Percentiles rank a stretch among this genome's conserved stretches.
Evolutionary conservation across 2,329 filamentous ascomycete species (phyloP).

Genomic region (Ceratocystiopsis brevicomis): DNA sequence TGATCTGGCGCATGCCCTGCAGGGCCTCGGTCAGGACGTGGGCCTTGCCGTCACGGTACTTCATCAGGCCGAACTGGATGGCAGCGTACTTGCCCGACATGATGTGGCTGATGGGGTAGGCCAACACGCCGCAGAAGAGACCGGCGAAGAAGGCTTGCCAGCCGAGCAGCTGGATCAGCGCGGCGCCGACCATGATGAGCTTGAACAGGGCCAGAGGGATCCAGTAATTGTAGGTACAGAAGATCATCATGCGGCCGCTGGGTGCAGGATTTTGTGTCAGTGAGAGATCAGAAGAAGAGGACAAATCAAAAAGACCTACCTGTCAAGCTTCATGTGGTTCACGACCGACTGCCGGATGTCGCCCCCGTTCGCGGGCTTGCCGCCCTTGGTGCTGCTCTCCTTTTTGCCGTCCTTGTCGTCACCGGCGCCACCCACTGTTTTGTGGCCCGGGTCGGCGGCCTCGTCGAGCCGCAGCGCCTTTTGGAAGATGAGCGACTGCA

Average conservation of each 20-base stretch:
- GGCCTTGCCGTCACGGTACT: constrained; percentile 17
- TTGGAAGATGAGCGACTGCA: constrained; percentile 18
- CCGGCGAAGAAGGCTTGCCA: constrained; percentile 16
- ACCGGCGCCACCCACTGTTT: background rate
- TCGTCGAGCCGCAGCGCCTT: constrained; percentile 19
- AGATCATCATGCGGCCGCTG: constrained; percentile 15
- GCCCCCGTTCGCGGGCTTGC: constrained; percentile 3
- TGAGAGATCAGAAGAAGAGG: too few species aligned
- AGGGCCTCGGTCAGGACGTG: constrained; percentile 18
- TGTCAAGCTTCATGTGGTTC: constrained; percentile 20
- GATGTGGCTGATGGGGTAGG: constrained; percentile 14
- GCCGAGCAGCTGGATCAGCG: constrained; percentile 15
- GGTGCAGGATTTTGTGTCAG: constrained; percentile 1
- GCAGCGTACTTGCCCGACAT: constrained; percentile 15
- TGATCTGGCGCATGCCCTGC: constrained; percentile 21
- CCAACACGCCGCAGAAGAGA: constrained; percentile 11
- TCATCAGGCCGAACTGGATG: constrained; percentile 18
- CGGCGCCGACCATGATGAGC: constrained; percentile 15
- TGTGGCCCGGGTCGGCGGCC: constrained; percentile 10
- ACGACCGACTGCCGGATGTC: constrained; percentile 17
- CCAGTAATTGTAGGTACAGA: constrained; percentile 17
- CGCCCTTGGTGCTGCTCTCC: background rate
- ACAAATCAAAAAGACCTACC: constrained; percentile 7
- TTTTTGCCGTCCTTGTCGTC: constrained; percentile 4
- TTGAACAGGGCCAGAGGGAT: constrained; percentile 18